phyloP scores from a whole-genome alignment of 1,284 basidiomycete genomes.

The Ustilago bromivora region DNA sequence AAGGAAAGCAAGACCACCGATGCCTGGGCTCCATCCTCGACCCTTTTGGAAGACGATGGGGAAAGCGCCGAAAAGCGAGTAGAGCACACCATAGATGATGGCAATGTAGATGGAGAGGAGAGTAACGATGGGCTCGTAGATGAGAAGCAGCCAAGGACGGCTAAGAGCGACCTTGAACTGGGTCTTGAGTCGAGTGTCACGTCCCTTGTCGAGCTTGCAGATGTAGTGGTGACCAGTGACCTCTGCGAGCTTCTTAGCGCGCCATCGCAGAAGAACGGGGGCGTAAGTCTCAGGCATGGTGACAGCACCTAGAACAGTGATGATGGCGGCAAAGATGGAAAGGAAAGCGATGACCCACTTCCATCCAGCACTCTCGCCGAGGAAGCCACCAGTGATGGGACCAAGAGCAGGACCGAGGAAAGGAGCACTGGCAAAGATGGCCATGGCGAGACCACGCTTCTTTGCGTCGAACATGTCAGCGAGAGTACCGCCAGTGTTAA shows the following conservation, averaged over 20 bases:
- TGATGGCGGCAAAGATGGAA: constrained; percentile 75
- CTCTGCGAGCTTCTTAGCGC: constrained; percentile 56
- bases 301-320: constrained; percentile 75
- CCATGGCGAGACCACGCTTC: constrained; percentile 78
- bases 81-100: constrained; percentile 75
- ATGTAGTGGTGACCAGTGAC: constrained; percentile 63
- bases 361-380: constrained; percentile 74
- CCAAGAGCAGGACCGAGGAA: constrained; percentile 78
- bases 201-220: constrained; percentile 61
- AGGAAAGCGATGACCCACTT: constrained; percentile 82
- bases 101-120: constrained; percentile 81
- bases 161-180: constrained; percentile 59
- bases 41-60: constrained; percentile 66
- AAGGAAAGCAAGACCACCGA: constrained; percentile 68
- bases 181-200: constrained; percentile 46
- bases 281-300: constrained; percentile 79
- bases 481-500: constrained; percentile 73
- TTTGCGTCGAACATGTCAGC: constrained; percentile 78
- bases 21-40: constrained; percentile 62
- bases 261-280: constrained; percentile 58
- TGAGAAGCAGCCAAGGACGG: constrained; percentile 71
- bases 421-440: constrained; percentile 80
- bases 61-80: constrained; percentile 66
- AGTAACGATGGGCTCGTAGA: constrained; percentile 82
- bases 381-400: constrained; percentile 70